A percentile compares a stretch with the other conserved stretches of the same genome.
Conservation (phyloP, 495 filamentous ascomycete genomes). For the Hyaloscypha variabilis region DNA sequence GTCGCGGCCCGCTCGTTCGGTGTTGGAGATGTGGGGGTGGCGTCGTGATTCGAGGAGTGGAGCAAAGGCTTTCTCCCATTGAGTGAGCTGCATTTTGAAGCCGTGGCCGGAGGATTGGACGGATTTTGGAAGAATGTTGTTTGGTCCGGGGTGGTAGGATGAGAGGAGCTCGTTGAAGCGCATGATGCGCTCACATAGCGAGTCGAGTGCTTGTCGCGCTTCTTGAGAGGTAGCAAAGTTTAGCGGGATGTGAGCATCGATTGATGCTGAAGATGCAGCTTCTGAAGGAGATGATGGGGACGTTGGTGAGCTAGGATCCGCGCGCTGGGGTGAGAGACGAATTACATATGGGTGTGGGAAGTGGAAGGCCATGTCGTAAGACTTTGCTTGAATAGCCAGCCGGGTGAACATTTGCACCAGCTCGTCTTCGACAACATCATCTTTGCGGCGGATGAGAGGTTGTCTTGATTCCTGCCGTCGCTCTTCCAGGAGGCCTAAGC, state of each 20-base stretch:
- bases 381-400: slow-evolving; percentile 59
- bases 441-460: slow-evolving; percentile 35
- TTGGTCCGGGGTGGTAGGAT: slow-evolving; percentile 42
- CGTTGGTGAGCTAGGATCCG: slow-evolving; percentile 31
- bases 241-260: slow-evolving; percentile 45
- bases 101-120: slow-evolving; percentile 44
- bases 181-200: slow-evolving; percentile 51
- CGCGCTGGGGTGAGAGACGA: slow-evolving; percentile 41
- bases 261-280: slow-evolving; percentile 43
- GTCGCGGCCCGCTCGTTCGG: slow-evolving; percentile 55
- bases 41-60: slow-evolving; percentile 50
- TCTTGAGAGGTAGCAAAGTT: slow-evolving; percentile 48
- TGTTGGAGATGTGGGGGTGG: slow-evolving; percentile 47
- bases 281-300: slow-evolving; percentile 44
- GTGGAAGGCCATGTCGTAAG: slow-evolving; percentile 63
- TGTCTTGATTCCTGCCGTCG: slow-evolving; percentile 29
- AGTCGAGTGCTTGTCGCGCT: slow-evolving; percentile 51
- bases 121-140: slow-evolving; percentile 50
- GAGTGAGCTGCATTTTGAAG: slow-evolving; percentile 42
- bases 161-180: slow-evolving; percentile 56
- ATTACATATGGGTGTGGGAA: slow-evolving; percentile 59
- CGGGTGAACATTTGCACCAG: slow-evolving; percentile 60
- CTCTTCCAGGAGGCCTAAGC: slow-evolving; percentile 31
- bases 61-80: slow-evolving; percentile 54
- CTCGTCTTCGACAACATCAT: slow-evolving; percentile 56